Conservation (phyloP, 371 early-diverging fungal genomes). For the Quaeritorhiza haematococci region DNA sequence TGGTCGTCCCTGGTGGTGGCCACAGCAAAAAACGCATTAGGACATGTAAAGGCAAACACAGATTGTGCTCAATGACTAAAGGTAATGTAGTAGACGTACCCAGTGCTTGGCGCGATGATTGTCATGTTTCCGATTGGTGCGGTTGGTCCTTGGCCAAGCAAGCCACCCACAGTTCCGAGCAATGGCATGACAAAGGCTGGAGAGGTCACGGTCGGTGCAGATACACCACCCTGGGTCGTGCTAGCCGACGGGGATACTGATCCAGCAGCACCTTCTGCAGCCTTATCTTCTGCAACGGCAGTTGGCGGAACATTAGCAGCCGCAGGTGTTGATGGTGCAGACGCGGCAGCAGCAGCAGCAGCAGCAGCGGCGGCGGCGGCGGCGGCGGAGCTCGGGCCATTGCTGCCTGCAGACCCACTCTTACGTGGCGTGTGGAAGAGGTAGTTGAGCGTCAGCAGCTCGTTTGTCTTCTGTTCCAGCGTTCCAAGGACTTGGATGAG, state of each 20-base stretch:
- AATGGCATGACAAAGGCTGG: too few species aligned
- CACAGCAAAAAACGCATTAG: background rate
- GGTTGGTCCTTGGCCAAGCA: slow-evolving; percentile 45
- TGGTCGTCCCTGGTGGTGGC: slow-evolving; percentile 40
- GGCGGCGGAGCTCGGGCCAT: slow-evolving; percentile 6
- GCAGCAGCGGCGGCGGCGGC: slow-evolving; percentile 4
- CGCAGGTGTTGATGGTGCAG: slow-evolving; percentile 1
- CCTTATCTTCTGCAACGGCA: slow-evolving; percentile 20
- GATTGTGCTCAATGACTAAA: background rate
- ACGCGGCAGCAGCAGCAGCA: slow-evolving; percentile 11
- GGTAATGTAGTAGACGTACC: slow-evolving; percentile 19
- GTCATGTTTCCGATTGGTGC: slow-evolving; percentile 33
- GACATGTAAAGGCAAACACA: too few species aligned
- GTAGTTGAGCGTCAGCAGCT: slow-evolving; percentile 41
- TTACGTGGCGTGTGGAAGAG: slow-evolving; percentile 36
- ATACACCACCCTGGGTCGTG: too few species aligned
- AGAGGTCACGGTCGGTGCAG: too few species aligned
- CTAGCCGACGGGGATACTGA: slow-evolving; percentile 17
- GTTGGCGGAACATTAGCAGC: background rate
- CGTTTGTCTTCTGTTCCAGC: slow-evolving; percentile 45
- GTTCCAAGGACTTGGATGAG: slow-evolving; percentile 38
- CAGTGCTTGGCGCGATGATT: slow-evolving; percentile 44
- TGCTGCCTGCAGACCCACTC: slow-evolving; percentile 10
- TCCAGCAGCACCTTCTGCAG: slow-evolving; percentile 6
- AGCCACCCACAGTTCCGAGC: slow-evolving; percentile 35